Evolutionary conservation across 2,329 filamentous ascomycete genomes (phyloP).

Genomic region (Xylaria hypoxylon): DNA sequence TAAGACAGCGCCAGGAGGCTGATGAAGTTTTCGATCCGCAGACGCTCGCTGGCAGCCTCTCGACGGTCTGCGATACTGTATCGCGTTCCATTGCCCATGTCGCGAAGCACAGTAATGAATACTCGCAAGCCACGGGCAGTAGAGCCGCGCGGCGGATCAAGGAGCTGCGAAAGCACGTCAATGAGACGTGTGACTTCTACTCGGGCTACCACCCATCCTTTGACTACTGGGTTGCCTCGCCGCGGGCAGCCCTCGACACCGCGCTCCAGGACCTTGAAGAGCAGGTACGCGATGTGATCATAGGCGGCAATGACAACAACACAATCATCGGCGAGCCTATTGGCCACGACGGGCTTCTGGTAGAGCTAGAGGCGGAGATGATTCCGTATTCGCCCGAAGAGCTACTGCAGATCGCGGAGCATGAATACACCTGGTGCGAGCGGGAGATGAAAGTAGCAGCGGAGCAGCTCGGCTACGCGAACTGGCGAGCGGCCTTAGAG

Average conservation of each 20-base stretch:
- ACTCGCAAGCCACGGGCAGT: slow-evolving; percentile 58
- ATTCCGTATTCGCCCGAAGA: slow-evolving; percentile 70
- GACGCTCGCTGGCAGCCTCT: slow-evolving; percentile 57
- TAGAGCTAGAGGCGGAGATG: slow-evolving; percentile 66
- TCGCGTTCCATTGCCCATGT: slow-evolving; percentile 52
- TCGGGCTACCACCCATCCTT: slow-evolving; percentile 67
- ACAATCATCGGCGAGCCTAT: slow-evolving; percentile 69
- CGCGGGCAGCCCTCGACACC: slow-evolving; percentile 56
- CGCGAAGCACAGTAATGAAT: slow-evolving; percentile 48
- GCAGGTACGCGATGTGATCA: slow-evolving; percentile 54
- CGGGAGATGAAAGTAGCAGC: slow-evolving; percentile 65
- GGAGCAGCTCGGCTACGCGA: slow-evolving; percentile 57
- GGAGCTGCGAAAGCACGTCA: slow-evolving; percentile 56
- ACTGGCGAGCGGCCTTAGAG: slow-evolving; percentile 67
- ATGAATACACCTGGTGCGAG: slow-evolving; percentile 67
- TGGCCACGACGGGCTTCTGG: slow-evolving; percentile 62
- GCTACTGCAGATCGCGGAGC: slow-evolving; percentile 62
- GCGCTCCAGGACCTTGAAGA: slow-evolving; percentile 55
- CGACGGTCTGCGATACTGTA: slow-evolving; percentile 52
- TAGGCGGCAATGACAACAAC: slow-evolving; percentile 59
- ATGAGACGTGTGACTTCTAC: slow-evolving; percentile 64
- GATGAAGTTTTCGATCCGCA: slow-evolving; percentile 58
- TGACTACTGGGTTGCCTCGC: slow-evolving; percentile 66
- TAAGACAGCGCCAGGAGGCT: slow-evolving; percentile 56
- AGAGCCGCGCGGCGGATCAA: slow-evolving; percentile 59